Conservation (phyloP, 2,329 filamentous ascomycete genomes). For the Colletotrichum sp. region DNA sequence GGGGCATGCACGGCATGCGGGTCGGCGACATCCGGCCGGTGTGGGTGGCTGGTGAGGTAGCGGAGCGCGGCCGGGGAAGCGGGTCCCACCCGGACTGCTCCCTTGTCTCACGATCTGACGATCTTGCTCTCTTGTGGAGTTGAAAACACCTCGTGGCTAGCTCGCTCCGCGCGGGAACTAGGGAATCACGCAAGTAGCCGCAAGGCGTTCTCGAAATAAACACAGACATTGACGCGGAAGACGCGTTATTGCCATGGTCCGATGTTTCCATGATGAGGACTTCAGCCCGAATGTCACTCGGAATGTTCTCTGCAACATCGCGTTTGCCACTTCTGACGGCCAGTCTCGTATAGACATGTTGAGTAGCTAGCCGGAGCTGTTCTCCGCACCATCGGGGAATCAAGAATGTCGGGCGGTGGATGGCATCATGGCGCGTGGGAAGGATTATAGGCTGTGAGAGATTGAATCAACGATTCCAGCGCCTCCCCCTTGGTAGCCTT, state of each 20-base stretch:
- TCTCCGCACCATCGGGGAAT: not conserved
- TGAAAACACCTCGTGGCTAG: not conserved
- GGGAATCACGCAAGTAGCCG: not conserved
- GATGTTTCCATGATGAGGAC: not conserved
- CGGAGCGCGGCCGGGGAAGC: not conserved
- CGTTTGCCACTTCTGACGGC: not conserved
- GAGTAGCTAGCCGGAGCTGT: not conserved
- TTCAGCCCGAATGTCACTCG: not conserved
- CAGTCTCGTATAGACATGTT: not conserved
- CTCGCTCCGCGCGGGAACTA: not conserved
- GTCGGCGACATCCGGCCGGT: not conserved
- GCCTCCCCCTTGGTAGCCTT: not conserved
- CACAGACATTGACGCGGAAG: not conserved
- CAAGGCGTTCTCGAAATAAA: not conserved
- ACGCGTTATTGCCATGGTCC: not conserved
- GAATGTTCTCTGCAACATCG: not conserved
- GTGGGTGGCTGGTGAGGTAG: not conserved
- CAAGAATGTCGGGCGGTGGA: not conserved
- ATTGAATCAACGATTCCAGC: not conserved
- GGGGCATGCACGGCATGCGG: not conserved
- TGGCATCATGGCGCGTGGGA: not conserved
- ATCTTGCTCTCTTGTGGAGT: not conserved
- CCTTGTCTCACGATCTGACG: constrained; percentile 1
- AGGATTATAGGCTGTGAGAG: not conserved
- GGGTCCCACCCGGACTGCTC: not conserved